phyloP scores from a whole-genome alignment of 73 alveolate genomes.

The Uronychia binucleata region DNA sequence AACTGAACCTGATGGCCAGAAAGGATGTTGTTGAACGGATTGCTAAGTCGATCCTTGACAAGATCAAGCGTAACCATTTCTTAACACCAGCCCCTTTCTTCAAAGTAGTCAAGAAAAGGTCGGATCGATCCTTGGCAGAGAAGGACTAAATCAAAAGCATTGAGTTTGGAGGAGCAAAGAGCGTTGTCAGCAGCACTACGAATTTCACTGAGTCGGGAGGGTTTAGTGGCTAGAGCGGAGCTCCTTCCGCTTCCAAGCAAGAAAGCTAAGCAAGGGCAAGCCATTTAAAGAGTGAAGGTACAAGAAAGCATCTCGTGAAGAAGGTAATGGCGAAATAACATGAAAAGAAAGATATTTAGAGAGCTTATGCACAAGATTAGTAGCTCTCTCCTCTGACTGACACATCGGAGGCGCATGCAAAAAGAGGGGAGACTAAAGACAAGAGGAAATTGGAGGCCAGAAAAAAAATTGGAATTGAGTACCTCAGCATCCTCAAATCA shows the following conservation, averaged over 20 bases:
- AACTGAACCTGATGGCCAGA: background rate
- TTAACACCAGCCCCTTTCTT: background rate
- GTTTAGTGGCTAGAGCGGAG: background rate
- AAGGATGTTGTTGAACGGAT: background rate
- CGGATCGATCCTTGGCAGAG: no score
- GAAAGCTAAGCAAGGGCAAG: no score
- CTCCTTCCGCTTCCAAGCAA: background rate
- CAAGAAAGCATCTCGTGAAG: no score
- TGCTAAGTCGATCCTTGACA: background rate
- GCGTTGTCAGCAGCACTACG: no score
- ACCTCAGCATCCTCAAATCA: background rate
- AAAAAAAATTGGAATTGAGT: background rate
- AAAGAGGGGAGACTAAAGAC: no score
- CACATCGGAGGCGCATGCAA: no score
- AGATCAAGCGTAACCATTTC: background rate
- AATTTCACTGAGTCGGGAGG: background rate
- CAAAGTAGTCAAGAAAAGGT: background rate
- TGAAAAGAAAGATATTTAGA: background rate
- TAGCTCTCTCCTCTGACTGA: no score
- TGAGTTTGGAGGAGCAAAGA: background rate
- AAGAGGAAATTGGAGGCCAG: background rate
- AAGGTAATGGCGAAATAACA: no score
- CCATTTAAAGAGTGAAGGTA: no score
- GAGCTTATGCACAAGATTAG: no score
- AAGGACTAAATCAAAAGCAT: background rate